Base-by-base conservation (phyloP, 371 early-diverging fungal species). In the Syncephalastrum sp. region DNA sequence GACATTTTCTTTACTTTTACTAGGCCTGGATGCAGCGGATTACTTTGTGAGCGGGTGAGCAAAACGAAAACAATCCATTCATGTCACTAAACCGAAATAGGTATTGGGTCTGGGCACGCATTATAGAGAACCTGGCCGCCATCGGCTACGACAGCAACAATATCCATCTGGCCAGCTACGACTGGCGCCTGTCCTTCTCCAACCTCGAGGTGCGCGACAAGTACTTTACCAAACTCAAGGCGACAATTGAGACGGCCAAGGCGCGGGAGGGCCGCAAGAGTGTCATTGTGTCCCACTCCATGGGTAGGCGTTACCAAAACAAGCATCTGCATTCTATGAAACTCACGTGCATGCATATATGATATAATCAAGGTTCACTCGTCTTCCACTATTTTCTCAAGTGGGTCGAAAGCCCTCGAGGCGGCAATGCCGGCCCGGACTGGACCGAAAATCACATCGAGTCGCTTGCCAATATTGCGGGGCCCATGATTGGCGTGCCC, bases 31-130 rank as follows among this genome's bases (percentile, higher is more conserved):
- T 64, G 93, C 96, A 0, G 94, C 94, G 1, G 96, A 96, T 67
- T 97, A 94, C 62, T 86, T 96, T 53, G 83, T 96, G n/a, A 89
- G 93, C 1, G 95, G 95, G 67, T 90, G 72, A 52, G 64, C 24
- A 41, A 15, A 38, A 0, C 1, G 23, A 33, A 42, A 47, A 5
- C 38, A 47, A 21, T 56, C 5, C 46, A 42, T 25, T 44, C 51
- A 29, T 27, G n/a, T 61, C 14, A 24, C 33, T 54, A 33, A 21
- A 4, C 47, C 42, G 17, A 12, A 33, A 10, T 52, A 80, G 85
- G 15, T 91, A 92, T 69, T 96, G 95, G 97, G 90, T 97, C 16
- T 94, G 95, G 96, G 94, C 90, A 50, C 87, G 88, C 49, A 74
- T 85, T 23, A 85, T 91, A 56, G 88, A 91, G 61, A 95, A 94